Percentiles rank a stretch among this genome's conserved stretches.
Conservation (phyloP, 768 basidiomycete species). For the Amanita muscaria region DNA sequence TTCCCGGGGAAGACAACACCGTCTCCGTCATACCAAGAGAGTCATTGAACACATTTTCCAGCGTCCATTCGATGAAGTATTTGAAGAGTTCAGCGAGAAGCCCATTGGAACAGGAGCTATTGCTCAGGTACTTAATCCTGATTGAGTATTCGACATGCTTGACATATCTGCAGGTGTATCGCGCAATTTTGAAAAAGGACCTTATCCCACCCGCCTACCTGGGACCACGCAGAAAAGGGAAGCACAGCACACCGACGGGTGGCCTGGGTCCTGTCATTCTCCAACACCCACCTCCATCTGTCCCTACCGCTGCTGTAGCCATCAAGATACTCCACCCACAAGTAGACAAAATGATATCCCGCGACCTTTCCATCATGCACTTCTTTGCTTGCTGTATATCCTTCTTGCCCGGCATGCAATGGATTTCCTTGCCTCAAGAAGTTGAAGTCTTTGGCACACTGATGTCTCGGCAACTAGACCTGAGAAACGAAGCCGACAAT, state of each 20-base stretch:
- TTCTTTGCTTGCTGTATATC: slow-evolving; percentile 81
- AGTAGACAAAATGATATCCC: slow-evolving; percentile 70
- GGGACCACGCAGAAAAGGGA: slow-evolving; percentile 50
- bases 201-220: slow-evolving; percentile 82
- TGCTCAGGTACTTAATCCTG: slow-evolving; percentile 53
- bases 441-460: slow-evolving; percentile 90
- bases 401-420: slow-evolving; percentile 85
- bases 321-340: slow-evolving; percentile 93
- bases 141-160: slow-evolving; percentile 1
- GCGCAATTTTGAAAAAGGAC: slow-evolving; percentile 75
- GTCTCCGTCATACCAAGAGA: slow-evolving; percentile 65
- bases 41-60: slow-evolving; percentile 83
- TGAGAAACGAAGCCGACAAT: slow-evolving; percentile 86
- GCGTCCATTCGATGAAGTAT: slow-evolving; percentile 77
- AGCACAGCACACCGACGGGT: slow-evolving; percentile 35
- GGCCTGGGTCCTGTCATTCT: slow-evolving; percentile 45
- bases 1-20: slow-evolving; percentile 79
- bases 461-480: slow-evolving; percentile 93
- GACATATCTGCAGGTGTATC: slow-evolving; percentile 65
- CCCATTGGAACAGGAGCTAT: slow-evolving; percentile 99
- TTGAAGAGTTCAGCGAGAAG: slow-evolving; percentile 76
- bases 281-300: slow-evolving; percentile 57
- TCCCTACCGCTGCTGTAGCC: slow-evolving; percentile 83
- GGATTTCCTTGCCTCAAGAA: slow-evolving; percentile 94
- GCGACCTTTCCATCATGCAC: slow-evolving; percentile 92